These are phyloP conservation scores for Aspergillus panamensis DNA, from an alignment of 495 filamentous ascomycete genomes.

Conservation along the genomic window DNA sequence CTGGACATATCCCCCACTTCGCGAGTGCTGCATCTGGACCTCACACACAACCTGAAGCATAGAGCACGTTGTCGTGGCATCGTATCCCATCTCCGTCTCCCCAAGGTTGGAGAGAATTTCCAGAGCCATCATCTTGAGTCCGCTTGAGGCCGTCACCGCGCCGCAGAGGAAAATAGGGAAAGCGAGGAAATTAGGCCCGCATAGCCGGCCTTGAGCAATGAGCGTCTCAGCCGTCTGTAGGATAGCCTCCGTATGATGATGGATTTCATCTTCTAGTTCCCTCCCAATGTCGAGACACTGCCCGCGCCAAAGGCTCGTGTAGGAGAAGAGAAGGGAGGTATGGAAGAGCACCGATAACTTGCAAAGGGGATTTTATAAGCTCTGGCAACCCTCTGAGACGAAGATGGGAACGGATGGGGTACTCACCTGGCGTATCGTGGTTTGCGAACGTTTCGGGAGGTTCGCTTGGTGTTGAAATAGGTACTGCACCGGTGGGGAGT, in stretches of 20 bases:
- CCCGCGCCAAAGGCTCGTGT: slow-evolving; percentile 47
- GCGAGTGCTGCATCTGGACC: slow-evolving; percentile 38
- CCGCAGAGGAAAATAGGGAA: slow-evolving; percentile 60
- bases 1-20: slow-evolving; percentile 33
- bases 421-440: slow-evolving; percentile 48
- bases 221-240: slow-evolving; percentile 39
- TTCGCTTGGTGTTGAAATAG: slow-evolving; percentile 35
- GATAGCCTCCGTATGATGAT: slow-evolving; percentile 43
- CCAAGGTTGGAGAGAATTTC: slow-evolving; percentile 50
- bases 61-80: slow-evolving; percentile 43
- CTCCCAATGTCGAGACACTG: slow-evolving; percentile 39
- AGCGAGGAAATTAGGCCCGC: slow-evolving; percentile 46
- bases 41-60: slow-evolving; percentile 52
- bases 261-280: slow-evolving; percentile 37
- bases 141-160: slow-evolving; percentile 37
- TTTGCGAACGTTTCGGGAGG: slow-evolving; percentile 39
- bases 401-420: background rate
- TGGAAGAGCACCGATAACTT: slow-evolving; percentile 48
- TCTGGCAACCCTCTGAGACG: background rate
- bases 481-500: slow-evolving; percentile 33
- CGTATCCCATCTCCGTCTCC: slow-evolving; percentile 49
- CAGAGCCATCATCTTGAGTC: slow-evolving; percentile 48
- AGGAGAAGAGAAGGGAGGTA: slow-evolving; percentile 48
- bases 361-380: slow-evolving; percentile 2
- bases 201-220: slow-evolving; percentile 26